Percentiles rank a stretch among this genome's conserved stretches.
Conservation (phyloP, 106 monocot species). For the Dactylorhiza incarnata region DNA sequence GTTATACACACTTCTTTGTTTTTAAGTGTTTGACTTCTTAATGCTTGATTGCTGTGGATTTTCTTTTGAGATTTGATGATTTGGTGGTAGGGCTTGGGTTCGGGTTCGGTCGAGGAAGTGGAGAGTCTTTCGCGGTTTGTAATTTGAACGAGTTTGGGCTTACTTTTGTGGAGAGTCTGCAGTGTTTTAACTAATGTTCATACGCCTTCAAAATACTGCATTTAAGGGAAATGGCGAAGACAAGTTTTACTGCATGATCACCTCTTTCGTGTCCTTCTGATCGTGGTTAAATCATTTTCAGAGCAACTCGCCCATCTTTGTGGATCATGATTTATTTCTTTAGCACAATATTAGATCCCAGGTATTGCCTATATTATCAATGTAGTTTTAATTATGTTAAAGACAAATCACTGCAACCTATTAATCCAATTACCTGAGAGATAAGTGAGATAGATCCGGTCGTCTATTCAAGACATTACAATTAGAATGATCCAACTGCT, state of each 20-base stretch:
- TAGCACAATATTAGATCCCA: not conserved
- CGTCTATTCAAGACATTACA: too few relatives aligned
- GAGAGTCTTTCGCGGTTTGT: not conserved
- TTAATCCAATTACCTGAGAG: too few relatives aligned
- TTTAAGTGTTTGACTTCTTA: not conserved
- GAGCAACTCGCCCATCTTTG: not conserved
- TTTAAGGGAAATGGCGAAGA: not conserved
- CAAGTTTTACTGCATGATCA: not conserved
- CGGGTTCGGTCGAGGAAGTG: not conserved
- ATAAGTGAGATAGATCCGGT: too few relatives aligned
- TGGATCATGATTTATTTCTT: not conserved
- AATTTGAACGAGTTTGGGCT: not conserved
- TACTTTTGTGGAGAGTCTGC: not conserved
- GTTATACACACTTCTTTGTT: not conserved
- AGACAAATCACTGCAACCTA: too few relatives aligned
- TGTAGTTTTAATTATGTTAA: too few relatives aligned
- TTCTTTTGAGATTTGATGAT: not conserved
- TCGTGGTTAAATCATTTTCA: not conserved
- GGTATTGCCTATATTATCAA: not conserved
- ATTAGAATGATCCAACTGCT: too few relatives aligned
- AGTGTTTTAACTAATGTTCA: not conserved
- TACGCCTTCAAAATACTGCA: not conserved
- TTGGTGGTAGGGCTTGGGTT: not conserved
- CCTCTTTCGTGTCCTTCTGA: not conserved
- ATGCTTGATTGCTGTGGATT: not conserved